Percentiles rank a stretch among this genome's conserved stretches.
phyloP scores from a whole-genome alignment of 441 rosid genomes.

The Eutrema salsugineum region DNA sequence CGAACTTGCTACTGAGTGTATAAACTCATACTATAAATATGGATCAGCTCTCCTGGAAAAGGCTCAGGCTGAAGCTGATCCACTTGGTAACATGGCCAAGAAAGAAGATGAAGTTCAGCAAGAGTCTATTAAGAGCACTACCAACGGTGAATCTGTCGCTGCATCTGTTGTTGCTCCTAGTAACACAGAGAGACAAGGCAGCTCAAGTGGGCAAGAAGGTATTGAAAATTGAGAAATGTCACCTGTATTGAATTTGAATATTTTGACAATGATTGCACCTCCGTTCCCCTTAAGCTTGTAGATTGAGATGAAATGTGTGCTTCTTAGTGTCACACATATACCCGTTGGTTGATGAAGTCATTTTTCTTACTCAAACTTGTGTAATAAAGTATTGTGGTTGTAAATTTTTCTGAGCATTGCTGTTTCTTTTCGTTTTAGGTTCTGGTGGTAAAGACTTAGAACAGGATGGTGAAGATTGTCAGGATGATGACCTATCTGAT shows the following conservation, averaged over 20 bases:
- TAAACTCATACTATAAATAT: conserved; percentile 66
- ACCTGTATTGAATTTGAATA: neutral
- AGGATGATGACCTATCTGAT: conserved; percentile 21
- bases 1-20: conserved; percentile 69
- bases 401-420: neutral
- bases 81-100: conserved; percentile 68
- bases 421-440: conserved; percentile 30
- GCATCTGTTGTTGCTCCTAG: conserved; percentile 46
- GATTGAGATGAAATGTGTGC: neutral
- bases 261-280: neutral
- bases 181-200: conserved; percentile 45
- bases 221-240: neutral
- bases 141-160: conserved; percentile 44
- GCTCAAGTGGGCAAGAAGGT: conserved; percentile 49
- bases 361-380: neutral
- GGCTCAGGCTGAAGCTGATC: conserved; percentile 93
- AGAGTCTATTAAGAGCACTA: conserved; percentile 31
- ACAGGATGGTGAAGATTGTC: conserved; percentile 32
- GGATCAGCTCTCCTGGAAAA: conserved; percentile 76
- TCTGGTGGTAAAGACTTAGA: conserved; percentile 44
- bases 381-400: neutral
- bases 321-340: neutral
- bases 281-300: neutral
- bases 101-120: conserved; percentile 46
- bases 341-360: neutral